Evolutionary conservation across 768 basidiomycete species (phyloP).

Genomic region (Xerocomus potaroensis): DNA sequence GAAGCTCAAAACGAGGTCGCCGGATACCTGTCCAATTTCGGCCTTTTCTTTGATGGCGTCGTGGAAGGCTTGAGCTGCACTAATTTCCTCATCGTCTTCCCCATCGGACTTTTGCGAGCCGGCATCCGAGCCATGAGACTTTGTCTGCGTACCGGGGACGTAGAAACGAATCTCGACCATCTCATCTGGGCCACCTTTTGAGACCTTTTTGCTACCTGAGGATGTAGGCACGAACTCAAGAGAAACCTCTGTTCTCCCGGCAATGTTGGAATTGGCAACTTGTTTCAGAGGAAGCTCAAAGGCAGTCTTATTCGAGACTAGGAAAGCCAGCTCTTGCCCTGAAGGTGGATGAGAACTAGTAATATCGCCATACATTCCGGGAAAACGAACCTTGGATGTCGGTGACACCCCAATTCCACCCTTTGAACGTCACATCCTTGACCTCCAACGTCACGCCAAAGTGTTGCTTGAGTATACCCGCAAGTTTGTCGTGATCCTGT

Average conservation of each 20-base stretch:
- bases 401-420: conserved; percentile 98
- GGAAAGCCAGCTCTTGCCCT: conserved; percentile 92
- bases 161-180: conserved; percentile 96
- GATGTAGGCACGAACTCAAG: conserved; percentile 78
- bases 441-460: conserved; percentile 83
- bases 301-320: conserved; percentile 79
- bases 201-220: conserved; percentile 38
- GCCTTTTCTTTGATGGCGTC: conserved; percentile 95
- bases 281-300: conserved; percentile 85
- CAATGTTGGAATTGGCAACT: conserved; percentile 97
- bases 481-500: conserved; percentile 89
- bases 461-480: conserved; percentile 76
- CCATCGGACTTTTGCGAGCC: conserved; percentile 69
- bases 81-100: conserved; percentile 76
- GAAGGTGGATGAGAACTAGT: conserved; percentile 2
- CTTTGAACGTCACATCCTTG: conserved; percentile 84
- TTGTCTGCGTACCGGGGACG: conserved; percentile 75
- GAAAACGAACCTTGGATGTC: conserved; percentile 77
- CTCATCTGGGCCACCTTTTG: conserved; percentile 60
- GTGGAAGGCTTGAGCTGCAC: conserved; percentile 95
- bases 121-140: conserved; percentile 62
- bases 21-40: conserved; percentile 86
- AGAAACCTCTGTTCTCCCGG: conserved; percentile 96
- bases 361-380: not conserved
- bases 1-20: conserved; percentile 90